Evolutionary conservation across 2,329 filamentous ascomycete genomes (phyloP), one percentile per base, ranked within the genome.

Genomic region (Colletotrichum tropicicola): DNA sequence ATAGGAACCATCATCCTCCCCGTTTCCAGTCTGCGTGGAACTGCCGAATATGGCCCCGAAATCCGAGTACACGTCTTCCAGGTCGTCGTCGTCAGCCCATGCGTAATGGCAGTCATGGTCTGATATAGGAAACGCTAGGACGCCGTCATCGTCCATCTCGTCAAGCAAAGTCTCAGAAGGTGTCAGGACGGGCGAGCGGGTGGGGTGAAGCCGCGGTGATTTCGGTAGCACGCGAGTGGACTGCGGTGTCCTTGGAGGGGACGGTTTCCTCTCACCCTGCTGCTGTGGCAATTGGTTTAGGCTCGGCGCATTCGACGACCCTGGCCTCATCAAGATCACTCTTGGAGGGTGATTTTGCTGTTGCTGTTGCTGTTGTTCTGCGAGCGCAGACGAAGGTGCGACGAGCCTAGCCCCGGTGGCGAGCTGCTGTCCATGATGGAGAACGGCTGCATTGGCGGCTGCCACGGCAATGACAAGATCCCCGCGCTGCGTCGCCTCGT

Each of bases 31-130:
- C 8, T 67, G 67, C 0, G 62, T 69, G 1, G 70, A 72, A 1
- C 76, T 75, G 3, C 80, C 80, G 66, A 87, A 87, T 4, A 87
- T 76, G 25, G 83, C 78, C 5, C 83, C 79, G 64, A 87, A 87
- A 65, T 87, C 84, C 12, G 83, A 83, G 65, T 87, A 87, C 39
- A 87, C 82, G 35, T 84, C 80, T 21, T 84, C 84, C 30, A 79
- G 71, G 35, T 84, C 83, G 37, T 83, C 81, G 17, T 78, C 76
- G 23, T 83, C 81, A 9, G 67, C 69, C 19, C 53, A 43, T 7
- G 77, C 75, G 41, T 85, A 84, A 30, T 78, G 77, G 37, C 78
- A 78, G n/a, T 80, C 80, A 30, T 83, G 80, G 43, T 81, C 80
- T 9, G 78, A 74, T 17, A 79, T 79, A 2, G 84, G 82, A 52